Percentiles rank a stretch among this genome's conserved stretches.
Conservation (phyloP, 1,139 yeast genomes). For the Sugiyamaella sp. region DNA sequence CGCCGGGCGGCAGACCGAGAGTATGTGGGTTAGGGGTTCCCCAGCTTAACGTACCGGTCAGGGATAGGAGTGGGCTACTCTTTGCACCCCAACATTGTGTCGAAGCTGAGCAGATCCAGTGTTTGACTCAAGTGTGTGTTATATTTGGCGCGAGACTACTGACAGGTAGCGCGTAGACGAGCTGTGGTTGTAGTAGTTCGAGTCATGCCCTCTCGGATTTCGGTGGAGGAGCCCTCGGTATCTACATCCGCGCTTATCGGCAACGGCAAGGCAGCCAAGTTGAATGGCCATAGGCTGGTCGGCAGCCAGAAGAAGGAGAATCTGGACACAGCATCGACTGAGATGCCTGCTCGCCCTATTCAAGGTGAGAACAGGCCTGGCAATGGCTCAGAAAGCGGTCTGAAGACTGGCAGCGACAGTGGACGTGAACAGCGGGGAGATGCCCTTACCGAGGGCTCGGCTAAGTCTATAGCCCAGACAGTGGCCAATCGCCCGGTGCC, state of each 20-base stretch:
- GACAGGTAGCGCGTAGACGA: not conserved
- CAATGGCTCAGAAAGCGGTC: not conserved
- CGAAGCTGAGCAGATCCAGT: no score
- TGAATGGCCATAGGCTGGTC: conserved; percentile 8
- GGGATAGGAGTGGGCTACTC: no score
- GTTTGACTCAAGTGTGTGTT: not conserved
- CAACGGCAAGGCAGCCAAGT: not conserved
- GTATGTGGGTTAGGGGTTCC: no score
- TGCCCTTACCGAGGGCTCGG: not conserved
- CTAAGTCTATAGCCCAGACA: not conserved
- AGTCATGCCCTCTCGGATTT: conserved; percentile 15
- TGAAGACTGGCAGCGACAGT: not conserved
- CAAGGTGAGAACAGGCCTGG: not conserved
- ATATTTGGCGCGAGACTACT: not conserved
- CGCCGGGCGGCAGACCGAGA: no score
- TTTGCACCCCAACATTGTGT: no score
- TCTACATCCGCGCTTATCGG: not conserved
- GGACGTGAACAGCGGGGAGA: not conserved
- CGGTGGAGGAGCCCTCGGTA: conserved; percentile 2
- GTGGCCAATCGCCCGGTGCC: not conserved
- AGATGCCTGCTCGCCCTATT: not conserved
- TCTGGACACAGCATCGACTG: not conserved
- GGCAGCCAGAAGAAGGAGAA: not conserved
- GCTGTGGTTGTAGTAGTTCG: no score
- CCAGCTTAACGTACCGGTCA: no score